Evolutionary conservation across 2,329 filamentous ascomycete genomes (phyloP), one percentile per base, ranked within the genome.

Genomic region (Aspergillus proliferans): DNA sequence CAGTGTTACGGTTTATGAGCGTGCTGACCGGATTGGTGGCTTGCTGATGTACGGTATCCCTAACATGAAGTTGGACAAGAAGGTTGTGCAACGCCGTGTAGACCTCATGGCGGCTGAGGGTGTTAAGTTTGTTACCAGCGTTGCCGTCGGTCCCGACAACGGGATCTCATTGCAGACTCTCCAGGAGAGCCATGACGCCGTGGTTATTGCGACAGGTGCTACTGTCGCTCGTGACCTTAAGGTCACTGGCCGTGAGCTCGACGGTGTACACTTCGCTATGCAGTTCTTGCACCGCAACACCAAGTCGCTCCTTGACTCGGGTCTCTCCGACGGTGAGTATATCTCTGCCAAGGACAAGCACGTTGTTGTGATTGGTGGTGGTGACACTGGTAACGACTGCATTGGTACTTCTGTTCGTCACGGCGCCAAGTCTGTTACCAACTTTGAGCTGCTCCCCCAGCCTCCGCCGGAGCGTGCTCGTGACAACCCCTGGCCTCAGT

Each of bases 51-150:
- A 97, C 67, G 92, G 92, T 59, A 97, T 97, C 59, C 92, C 92
- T 58, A 97, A 97, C 78, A 97, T 97, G 92, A 97, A 97, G 78
- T 86, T 97, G 39, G 92, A 97, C 76, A 97, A 97, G 81, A 89
- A 89, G 66, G 85, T 96, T 55, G 92, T 97, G 52, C 92, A 96
- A 78, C 87, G 92, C 46, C 87, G 92, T 69, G 90, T 93, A 44
- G 88, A 96, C 71, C 90, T 97, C 72, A 92, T 96, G 88, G 88
- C 87, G 47, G 81, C 84, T 3, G 92, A 96, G 72, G 92, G 92
- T 44, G 75, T 96, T 65, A 79, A 80, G 46, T 95, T 95, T 74
- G 83, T 88, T 71, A 87, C 87, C 28, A 83, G 85, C 52, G 83
- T 88, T 48, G 75, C 84, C 33, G 80, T 97, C 59, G 92, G 91